Evolutionary conservation across 2,329 filamentous ascomycete species (phyloP).

Genomic region (Zelopaecilomyces penicillatus): DNA sequence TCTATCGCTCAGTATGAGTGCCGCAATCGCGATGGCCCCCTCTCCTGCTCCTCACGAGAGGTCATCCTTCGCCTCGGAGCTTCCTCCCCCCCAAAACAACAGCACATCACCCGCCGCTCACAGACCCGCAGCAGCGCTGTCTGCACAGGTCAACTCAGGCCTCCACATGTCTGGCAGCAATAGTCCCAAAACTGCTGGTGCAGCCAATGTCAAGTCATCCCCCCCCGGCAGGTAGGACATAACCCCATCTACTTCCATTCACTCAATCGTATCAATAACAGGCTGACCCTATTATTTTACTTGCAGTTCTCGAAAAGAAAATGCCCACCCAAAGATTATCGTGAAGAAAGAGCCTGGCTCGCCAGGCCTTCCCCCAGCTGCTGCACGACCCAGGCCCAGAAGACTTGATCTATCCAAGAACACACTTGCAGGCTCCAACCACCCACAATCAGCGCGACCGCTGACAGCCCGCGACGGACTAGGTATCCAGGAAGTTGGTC

Average conservation of each 20-base stretch:
- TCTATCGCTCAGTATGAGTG: conserved; percentile 46
- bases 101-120: conserved; percentile 37
- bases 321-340: conserved; percentile 65
- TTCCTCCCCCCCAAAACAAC: conserved; percentile 29
- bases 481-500: conserved; percentile 83
- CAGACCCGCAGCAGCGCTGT: conserved; percentile 25
- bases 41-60: conserved; percentile 60
- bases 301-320: conserved; percentile 40
- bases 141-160: conserved; percentile 25
- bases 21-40: conserved; percentile 60
- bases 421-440: conserved; percentile 39
- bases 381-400: conserved; percentile 57
- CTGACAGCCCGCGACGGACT: conserved; percentile 72
- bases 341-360: conserved; percentile 96
- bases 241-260: not conserved
- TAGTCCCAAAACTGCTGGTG: conserved; percentile 39
- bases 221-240: conserved; percentile 51
- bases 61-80: conserved; percentile 46
- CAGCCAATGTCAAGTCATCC: conserved; percentile 42
- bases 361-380: conserved; percentile 64
- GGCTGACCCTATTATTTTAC: not conserved
- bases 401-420: conserved; percentile 70
- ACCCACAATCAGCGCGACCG: conserved; percentile 57
- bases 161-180: conserved; percentile 43
- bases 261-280: not conserved